Conservation (phyloP, 1,139 yeast genomes). For the Lodderomyces pseudojiufengensis region DNA sequence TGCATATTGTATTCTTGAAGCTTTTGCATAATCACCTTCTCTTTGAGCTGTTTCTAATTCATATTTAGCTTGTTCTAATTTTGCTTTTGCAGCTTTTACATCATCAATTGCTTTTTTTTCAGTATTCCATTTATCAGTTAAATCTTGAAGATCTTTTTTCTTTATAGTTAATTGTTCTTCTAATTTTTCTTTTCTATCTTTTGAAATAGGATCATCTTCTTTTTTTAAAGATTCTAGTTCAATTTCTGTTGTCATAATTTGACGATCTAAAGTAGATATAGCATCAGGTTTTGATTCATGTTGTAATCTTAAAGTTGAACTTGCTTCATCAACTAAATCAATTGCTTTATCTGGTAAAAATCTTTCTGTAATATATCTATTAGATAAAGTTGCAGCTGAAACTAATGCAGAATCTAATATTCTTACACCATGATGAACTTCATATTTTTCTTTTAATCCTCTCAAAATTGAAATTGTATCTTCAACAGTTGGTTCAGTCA, state of each 20-base stretch:
- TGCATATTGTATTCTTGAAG: conserved; percentile 86
- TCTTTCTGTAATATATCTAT: conserved; percentile 87
- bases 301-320: conserved; percentile 88
- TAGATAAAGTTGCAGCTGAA: conserved; percentile 87
- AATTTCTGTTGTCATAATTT: conserved; percentile 89
- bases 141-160: conserved; percentile 58
- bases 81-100: conserved; percentile 74
- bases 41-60: conserved; percentile 82
- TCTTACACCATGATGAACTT: conserved; percentile 98
- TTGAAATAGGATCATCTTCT: conserved; percentile 82
- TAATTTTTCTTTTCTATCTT: conserved; percentile 64
- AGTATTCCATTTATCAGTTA: conserved; percentile 82
- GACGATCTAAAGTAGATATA: conserved; percentile 82
- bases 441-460: conserved; percentile 90
- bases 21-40: conserved; percentile 79
- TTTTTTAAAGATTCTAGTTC: conserved; percentile 90
- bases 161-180: conserved; percentile 64
- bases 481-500: conserved; percentile 87
- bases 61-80: conserved; percentile 76
- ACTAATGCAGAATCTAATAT: conserved; percentile 91
- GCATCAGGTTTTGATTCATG: conserved; percentile 97
- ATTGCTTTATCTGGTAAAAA: conserved; percentile 94
- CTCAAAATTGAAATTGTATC: conserved; percentile 90
- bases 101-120: conserved; percentile 74
- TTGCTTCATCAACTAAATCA: conserved; percentile 94